These are phyloP conservation scores for Calonectria honghensis DNA, from an alignment of 2,329 filamentous ascomycete species.

Conservation along the genomic window DNA sequence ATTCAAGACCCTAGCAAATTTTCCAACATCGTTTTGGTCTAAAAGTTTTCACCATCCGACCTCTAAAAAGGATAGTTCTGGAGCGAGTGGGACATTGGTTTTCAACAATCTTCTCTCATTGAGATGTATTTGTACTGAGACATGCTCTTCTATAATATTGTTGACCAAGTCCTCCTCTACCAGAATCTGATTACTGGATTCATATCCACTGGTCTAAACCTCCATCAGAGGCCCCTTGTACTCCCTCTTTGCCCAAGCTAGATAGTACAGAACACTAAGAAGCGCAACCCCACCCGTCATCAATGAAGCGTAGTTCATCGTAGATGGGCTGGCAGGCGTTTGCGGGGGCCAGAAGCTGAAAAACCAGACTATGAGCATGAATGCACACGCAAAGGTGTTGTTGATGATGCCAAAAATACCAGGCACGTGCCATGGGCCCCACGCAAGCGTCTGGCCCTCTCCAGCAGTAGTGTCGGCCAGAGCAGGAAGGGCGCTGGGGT, in stretches of 20 bases:
- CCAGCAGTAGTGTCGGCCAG: constrained; percentile 43
- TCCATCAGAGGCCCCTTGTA: constrained; percentile 66
- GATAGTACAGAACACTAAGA: constrained; percentile 67
- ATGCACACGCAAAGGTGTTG: constrained; percentile 71
- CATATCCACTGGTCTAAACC: neutral
- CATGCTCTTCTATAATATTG: neutral
- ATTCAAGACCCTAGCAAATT: neutral
- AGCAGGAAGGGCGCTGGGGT: constrained; percentile 45
- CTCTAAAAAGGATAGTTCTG: neutral
- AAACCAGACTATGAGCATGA: constrained; percentile 73
- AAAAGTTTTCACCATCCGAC: neutral
- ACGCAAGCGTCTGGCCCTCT: constrained; percentile 55
- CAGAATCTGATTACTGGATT: neutral
- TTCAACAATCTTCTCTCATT: neutral
- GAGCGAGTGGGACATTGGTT: neutral
- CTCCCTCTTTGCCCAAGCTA: constrained; percentile 61
- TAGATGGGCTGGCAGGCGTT: constrained; percentile 47
- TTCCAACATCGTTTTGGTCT: neutral
- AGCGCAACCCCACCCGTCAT: constrained; percentile 64
- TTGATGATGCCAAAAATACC: constrained; percentile 71
- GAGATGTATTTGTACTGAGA: too few species aligned
- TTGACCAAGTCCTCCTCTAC: neutral
- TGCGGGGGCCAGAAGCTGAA: constrained; percentile 70
- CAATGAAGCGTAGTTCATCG: constrained; percentile 68
- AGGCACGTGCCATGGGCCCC: constrained; percentile 74